Conservation (phyloP, 2,329 filamentous ascomycete species). For the Cladosporium cucumerinum region DNA sequence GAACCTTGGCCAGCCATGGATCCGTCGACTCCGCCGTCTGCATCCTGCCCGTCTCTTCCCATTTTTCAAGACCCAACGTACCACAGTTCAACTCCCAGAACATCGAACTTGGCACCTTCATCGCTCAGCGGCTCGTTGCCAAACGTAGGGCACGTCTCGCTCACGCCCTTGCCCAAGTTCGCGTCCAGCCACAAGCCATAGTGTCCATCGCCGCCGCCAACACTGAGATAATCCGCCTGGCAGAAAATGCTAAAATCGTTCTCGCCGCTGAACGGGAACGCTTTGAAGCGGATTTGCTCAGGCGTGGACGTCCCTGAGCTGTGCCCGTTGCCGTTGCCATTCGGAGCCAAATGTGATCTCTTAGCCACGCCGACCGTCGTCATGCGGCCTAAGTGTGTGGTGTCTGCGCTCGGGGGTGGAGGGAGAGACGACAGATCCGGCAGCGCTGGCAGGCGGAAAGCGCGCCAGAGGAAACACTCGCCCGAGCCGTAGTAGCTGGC, state of each 20-base stretch:
- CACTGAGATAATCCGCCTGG: conserved; percentile 76
- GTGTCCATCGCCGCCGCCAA: conserved; percentile 80
- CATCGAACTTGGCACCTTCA: conserved; percentile 85
- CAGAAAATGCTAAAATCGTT: conserved; percentile 98
- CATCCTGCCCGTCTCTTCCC: not conserved
- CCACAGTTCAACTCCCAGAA: conserved; percentile 91
- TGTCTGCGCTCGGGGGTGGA: conserved; percentile 66
- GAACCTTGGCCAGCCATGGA: not conserved
- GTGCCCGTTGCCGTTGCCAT: conserved; percentile 10
- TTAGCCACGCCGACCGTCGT: conserved; percentile 51
- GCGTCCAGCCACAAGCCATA: conserved; percentile 95
- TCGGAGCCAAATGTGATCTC: conserved; percentile 23
- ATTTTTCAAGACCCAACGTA: conserved; percentile 60
- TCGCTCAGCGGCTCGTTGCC: conserved; percentile 93
- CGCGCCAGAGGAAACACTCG: conserved; percentile 90
- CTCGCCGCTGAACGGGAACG: conserved; percentile 90
- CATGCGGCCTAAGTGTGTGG: conserved; percentile 58
- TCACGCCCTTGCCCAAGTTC: conserved; percentile 77
- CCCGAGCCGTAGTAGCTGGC: conserved; percentile 92
- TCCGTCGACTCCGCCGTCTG: not conserved
- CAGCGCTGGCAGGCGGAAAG: conserved; percentile 60
- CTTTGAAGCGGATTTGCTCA: conserved; percentile 88
- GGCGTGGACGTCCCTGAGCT: conserved; percentile 47
- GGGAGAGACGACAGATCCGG: conserved; percentile 57
- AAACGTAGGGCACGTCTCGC: conserved; percentile 82